Conservation (phyloP, 2,329 filamentous ascomycete genomes). For the Ascocoryne sarcoides region DNA sequence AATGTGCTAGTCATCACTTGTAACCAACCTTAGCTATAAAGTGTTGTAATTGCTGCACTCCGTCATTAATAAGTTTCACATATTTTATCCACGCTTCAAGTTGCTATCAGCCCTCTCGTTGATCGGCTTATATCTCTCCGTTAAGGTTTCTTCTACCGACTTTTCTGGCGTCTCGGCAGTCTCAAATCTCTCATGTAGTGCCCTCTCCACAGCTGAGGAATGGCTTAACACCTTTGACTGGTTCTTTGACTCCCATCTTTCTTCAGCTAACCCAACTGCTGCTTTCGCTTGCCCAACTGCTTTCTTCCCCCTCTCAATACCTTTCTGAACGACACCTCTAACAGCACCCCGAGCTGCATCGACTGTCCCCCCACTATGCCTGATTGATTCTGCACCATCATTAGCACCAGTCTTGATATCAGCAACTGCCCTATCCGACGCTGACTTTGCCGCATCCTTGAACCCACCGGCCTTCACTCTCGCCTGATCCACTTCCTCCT, state of each 20-base stretch:
- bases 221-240: constrained; percentile 22
- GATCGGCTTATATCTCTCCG: constrained; percentile 45
- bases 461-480: constrained; percentile 19
- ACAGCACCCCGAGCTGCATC: constrained; percentile 33
- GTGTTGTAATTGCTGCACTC: too few relatives aligned
- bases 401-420: constrained; percentile 20
- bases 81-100: constrained; percentile 28
- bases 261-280: constrained; percentile 30
- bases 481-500: constrained; percentile 18
- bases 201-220: constrained; percentile 33
- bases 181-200: constrained; percentile 45
- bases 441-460: constrained; percentile 27
- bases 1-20: too few relatives aligned
- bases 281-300: constrained; percentile 33
- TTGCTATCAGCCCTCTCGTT: constrained; percentile 29
- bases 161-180: constrained; percentile 34
- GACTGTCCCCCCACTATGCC: constrained; percentile 29
- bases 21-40: too few relatives aligned
- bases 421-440: constrained; percentile 17
- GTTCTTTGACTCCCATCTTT: constrained; percentile 34
- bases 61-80: too few relatives aligned
- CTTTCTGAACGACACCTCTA: constrained; percentile 27
- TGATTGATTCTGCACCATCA: constrained; percentile 13
- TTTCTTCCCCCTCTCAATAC: constrained; percentile 30
- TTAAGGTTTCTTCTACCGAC: constrained; percentile 44